Evolutionary conservation across 768 basidiomycete species (phyloP), one percentile per base, ranked within the genome.

Genomic region (Panaeolus cyanescens): DNA sequence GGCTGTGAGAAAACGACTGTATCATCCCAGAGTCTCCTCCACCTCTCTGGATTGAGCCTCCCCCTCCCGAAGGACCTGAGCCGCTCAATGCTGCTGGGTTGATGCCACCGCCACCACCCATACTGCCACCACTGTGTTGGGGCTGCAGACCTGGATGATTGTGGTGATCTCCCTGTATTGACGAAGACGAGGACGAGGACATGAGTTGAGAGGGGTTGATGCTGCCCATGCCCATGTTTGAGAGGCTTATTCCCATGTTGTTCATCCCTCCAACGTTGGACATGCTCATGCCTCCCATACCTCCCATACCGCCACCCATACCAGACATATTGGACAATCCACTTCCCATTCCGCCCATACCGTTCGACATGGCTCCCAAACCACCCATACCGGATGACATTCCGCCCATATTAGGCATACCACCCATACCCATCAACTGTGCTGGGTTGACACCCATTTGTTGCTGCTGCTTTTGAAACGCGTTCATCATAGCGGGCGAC

Each of bases 161-260:
- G 30, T 50, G 45, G 6, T 50, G 45, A 50, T 50, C 45, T 25
- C 45, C 25, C 45, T 50, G 45, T 50, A 50, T 25, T 13, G 45
- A 50, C 7, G 45, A 50, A 4, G 45, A 50, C 10, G 45, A 50
- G 9, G 76, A 70, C 6, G 65, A 61, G 2, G 65, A 81, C 74
- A 83, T 80, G 57, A 81, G 80, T 40, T 79, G 70, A 37, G 73
- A 62, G 45, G 55, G 63, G 62, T 65, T 68, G 65, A 59, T 68
- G 73, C 65, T 71, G 69, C 58, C 61, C 45, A 59, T 59, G 22
- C 53, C 36, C 56, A 57, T 40, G 31, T 62, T 62, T 10, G 58
- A 55, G 79, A 59, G 70, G 69, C 20, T 77, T 74, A 45, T 74
- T 76, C 64, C 68, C 53, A 54, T 56, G 53, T 54, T 56, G 59